Evolutionary conservation across 257 asterid genomes (phyloP).

Genomic region (Paulownia fortunei): DNA sequence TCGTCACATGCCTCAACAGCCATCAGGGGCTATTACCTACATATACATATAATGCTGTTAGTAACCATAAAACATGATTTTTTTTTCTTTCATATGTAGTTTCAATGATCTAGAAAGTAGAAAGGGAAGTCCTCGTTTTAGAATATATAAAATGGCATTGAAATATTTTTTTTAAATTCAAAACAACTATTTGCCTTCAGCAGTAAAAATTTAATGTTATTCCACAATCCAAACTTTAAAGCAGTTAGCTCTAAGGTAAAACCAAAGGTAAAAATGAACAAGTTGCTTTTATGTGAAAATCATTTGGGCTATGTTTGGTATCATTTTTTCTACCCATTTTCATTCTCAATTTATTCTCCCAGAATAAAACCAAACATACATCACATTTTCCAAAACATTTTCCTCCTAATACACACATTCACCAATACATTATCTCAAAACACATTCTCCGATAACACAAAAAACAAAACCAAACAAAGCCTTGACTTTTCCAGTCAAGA

Average conservation of each 20-base stretch:
- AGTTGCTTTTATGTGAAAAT: background rate
- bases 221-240: slow-evolving; percentile 13
- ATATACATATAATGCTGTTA: slow-evolving; percentile 32
- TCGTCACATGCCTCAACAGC: slow-evolving; percentile 67
- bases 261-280: background rate
- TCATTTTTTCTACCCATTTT: no score
- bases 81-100: background rate
- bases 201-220: background rate
- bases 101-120: background rate
- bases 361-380: no score
- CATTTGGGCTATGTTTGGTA: no score
- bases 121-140: background rate
- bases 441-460: no score
- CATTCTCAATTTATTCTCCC: no score
- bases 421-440: no score
- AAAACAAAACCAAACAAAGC: no score
- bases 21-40: slow-evolving; percentile 54
- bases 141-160: slow-evolving; percentile 1
- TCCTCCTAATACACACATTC: no score
- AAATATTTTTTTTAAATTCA: background rate
- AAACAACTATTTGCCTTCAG: slow-evolving; percentile 15
- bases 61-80: slow-evolving; percentile 6
- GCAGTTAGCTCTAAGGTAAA: slow-evolving; percentile 2
- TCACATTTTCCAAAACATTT: no score
- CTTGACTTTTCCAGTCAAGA: background rate